phyloP scores from a whole-genome alignment of 805 yeast species.

The Metschnikowia picachoensis region DNA sequence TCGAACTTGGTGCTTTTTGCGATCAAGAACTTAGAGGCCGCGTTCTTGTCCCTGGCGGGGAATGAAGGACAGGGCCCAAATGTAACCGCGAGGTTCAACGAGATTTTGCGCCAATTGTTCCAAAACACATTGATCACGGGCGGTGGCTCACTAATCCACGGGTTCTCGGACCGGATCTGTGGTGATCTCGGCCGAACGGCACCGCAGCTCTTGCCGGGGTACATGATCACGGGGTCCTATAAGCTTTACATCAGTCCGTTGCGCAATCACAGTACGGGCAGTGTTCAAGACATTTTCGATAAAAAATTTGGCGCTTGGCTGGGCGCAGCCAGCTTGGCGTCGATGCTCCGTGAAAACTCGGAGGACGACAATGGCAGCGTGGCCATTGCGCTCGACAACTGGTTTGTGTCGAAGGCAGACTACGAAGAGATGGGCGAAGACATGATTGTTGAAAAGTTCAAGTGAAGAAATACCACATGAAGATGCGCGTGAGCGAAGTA shows the following conservation, averaged over 20 bases:
- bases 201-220: conserved; percentile 44
- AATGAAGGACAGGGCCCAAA: conserved; percentile 21
- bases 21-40: conserved; percentile 34
- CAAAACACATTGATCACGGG: conserved; percentile 56
- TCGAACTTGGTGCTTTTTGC: conserved; percentile 34
- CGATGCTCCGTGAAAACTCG: conserved; percentile 48
- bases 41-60: conserved; percentile 26
- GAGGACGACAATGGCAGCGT: conserved; percentile 23
- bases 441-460: conserved; percentile 41
- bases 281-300: conserved; percentile 41
- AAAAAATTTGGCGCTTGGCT: conserved; percentile 62
- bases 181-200: conserved; percentile 49
- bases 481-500: too few relatives aligned
- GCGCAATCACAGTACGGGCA: conserved; percentile 25
- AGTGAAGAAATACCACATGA: conserved; percentile 17
- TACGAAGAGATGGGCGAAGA: conserved; percentile 62
- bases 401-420: conserved; percentile 60
- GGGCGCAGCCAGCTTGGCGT: conserved; percentile 68
- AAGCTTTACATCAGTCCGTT: conserved; percentile 20
- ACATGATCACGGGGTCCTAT: conserved; percentile 29
- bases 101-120: conserved; percentile 34
- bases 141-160: conserved; percentile 52
- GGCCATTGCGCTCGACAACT: conserved; percentile 40
- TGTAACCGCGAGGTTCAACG: conserved; percentile 33
- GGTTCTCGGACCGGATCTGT: conserved; percentile 52